Evolutionary conservation across 1,284 basidiomycete genomes (phyloP), one percentile per base, ranked within the genome.

Genomic region (Papiliotrema fonsecae): DNA sequence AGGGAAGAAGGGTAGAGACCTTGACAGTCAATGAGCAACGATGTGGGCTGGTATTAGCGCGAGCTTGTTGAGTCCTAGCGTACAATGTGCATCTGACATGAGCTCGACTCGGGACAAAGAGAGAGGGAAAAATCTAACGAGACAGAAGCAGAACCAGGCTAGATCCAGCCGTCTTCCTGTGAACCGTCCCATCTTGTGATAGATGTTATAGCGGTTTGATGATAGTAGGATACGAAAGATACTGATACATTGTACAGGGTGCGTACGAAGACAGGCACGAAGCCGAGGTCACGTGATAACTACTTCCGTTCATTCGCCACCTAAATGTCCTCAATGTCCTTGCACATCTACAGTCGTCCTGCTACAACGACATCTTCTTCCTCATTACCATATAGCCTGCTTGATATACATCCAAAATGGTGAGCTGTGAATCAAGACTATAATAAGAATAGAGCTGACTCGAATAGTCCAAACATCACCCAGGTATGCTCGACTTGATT

Each of bases 401-500:
- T n/a, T n/a, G 36, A 38, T 9, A 21, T 11, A 11, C 36, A 19
- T 38, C 11, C 13, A 44, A 28, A 32, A 44, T 44, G 42, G 42
- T 44, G 42, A 44, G 42, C 32, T 34, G 7, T 22, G 6, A n/a
- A 4, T 26, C 16, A 10, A 13, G 10, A 13, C 4, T n/a, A 43
- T 5, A 9, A 25, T 24, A 14, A 16, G 13, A 16, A 19, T n/a
- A 18, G 2, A 49, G 56, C 57, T 61, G 45, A 61, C 50, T 28
- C 9, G 11, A 28, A 11, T 52, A 72, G 88, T 92, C 88, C 10
- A 92, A 92, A 67, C 88, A 92, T 71, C 88, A 92, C 76, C 89
- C 88, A 50, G 88, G 88, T 88, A 62, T 39, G 81, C 65, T n/a
- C 7, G 21, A 39, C 28, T 9, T 16, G 26, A 11, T 9, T 7